Percentiles rank a stretch among this genome's conserved stretches.
phyloP scores from a whole-genome alignment of 352 stramenopile genomes.

The Phytopythium oedochilum region DNA sequence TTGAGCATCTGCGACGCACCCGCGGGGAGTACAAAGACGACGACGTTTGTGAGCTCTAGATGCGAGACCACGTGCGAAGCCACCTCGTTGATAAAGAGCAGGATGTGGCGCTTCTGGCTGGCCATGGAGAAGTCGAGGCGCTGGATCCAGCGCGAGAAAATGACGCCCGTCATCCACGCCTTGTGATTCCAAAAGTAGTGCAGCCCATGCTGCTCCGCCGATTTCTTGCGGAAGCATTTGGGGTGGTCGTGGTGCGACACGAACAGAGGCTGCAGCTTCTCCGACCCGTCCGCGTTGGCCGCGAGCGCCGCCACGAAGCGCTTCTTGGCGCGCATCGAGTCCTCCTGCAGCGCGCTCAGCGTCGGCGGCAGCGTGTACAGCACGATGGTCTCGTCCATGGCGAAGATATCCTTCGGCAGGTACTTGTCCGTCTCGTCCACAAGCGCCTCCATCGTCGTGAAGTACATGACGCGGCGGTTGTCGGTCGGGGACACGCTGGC shows the following conservation, averaged over 20 bases:
- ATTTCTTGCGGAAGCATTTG: conserved; percentile 74
- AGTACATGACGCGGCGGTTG: conserved; percentile 45
- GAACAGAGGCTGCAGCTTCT: conserved; percentile 78
- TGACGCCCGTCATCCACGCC: conserved; percentile 79
- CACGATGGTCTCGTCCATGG: conserved; percentile 69
- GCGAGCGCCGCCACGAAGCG: conserved; percentile 60
- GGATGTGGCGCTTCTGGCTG: conserved; percentile 67
- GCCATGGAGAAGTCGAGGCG: conserved; percentile 76
- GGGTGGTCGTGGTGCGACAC: conserved; percentile 76
- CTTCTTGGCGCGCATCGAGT: conserved; percentile 62
- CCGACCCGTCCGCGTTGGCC: conserved; percentile 64
- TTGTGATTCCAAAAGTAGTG: conserved; percentile 85
- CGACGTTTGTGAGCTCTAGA: conserved; percentile 71
- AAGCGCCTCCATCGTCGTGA: conserved; percentile 56
- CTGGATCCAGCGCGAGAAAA: conserved; percentile 82
- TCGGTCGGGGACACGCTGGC: neutral
- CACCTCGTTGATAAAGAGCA: conserved; percentile 77
- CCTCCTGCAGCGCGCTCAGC: conserved; percentile 35
- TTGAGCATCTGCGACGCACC: conserved; percentile 58
- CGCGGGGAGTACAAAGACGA: conserved; percentile 52
- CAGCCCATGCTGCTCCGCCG: conserved; percentile 68
- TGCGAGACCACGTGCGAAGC: conserved; percentile 72
- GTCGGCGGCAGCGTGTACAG: conserved; percentile 67
- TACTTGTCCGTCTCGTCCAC: conserved; percentile 71
- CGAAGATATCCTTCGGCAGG: conserved; percentile 65